phyloP scores from a whole-genome alignment of 495 filamentous ascomycete species.

The Trichocladium antarcticum region DNA sequence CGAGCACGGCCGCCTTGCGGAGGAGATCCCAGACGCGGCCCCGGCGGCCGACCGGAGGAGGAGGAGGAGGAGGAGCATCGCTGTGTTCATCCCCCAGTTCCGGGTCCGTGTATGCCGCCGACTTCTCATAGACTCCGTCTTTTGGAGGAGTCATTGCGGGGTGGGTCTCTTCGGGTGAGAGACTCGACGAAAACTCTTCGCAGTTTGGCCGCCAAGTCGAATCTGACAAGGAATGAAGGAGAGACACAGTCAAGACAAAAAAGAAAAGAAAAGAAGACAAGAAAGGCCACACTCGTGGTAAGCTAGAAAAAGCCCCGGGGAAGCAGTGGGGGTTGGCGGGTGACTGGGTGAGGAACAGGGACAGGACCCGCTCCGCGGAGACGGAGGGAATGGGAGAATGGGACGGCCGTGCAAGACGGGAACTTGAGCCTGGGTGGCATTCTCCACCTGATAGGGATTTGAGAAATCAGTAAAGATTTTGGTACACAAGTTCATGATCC shows the following conservation, averaged over 20 bases:
- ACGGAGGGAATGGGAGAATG: too few species aligned
- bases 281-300: too few species aligned
- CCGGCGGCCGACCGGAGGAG: conserved; percentile 4
- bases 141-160: conserved; percentile 2
- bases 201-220: not conserved
- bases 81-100: not conserved
- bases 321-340: not conserved
- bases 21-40: not conserved
- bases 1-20: conserved; percentile 3
- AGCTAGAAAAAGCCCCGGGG: too few species aligned
- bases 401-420: too few species aligned
- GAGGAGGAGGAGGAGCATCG: not conserved
- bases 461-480: too few species aligned
- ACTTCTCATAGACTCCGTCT: not conserved
- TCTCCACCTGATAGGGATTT: too few species aligned
- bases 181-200: not conserved
- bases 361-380: not conserved
- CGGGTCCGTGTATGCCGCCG: not conserved
- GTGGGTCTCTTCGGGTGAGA: not conserved
- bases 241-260: not conserved
- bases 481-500: too few species aligned
- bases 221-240: not conserved
- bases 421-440: too few species aligned
- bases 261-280: too few species aligned
- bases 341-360: not conserved